Evolutionary conservation across 2,329 filamentous ascomycete genomes (phyloP).

Genomic region (Fusarium fujikuroi): DNA sequence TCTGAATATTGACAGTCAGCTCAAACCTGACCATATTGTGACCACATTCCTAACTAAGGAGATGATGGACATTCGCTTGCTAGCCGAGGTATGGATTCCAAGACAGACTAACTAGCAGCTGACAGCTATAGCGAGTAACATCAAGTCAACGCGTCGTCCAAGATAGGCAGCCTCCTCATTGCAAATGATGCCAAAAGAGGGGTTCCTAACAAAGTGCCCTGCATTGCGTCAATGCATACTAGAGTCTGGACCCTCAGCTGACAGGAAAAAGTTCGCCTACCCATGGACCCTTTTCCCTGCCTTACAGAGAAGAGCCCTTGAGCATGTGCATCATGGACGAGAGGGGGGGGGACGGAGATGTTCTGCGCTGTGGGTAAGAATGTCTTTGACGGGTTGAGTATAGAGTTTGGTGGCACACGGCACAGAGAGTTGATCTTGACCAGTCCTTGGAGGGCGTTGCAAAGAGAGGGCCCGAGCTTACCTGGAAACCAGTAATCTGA

Average conservation of each 20-base stretch:
- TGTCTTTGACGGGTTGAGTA: background rate
- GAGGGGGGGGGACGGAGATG: background rate
- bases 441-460: background rate
- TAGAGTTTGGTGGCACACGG: conserved; percentile 16
- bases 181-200: background rate
- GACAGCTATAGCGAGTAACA: background rate
- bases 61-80: background rate
- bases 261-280: background rate
- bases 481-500: too few relatives aligned
- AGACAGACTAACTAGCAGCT: background rate
- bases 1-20: background rate
- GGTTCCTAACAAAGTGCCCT: background rate
- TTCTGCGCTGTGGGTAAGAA: background rate
- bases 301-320: background rate
- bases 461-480: background rate
- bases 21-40: background rate
- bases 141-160: background rate
- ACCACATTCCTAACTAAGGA: background rate
- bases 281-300: background rate
- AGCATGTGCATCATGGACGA: background rate
- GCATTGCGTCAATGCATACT: background rate
- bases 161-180: background rate
- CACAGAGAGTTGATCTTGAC: background rate
- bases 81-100: conserved; percentile 6
- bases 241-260: conserved; percentile 4